Evolutionary conservation across 345 rosid genomes (phyloP), one percentile per base, ranked within the genome.

Genomic region (Rhizophora apiculata): DNA sequence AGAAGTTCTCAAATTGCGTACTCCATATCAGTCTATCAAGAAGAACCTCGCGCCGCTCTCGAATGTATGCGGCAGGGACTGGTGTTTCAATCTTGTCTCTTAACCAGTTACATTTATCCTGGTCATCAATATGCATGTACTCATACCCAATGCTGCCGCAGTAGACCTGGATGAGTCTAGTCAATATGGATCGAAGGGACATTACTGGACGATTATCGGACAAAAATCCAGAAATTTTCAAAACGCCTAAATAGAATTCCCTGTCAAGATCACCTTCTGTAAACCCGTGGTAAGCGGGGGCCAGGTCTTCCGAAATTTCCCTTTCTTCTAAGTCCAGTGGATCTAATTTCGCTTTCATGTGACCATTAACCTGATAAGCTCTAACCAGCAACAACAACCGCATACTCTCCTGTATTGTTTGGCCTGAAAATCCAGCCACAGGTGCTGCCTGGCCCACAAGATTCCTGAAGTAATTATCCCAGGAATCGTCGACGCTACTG

Each of bases 341-440:
- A 13, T 90, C 94, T 61, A 90, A 76, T 75, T 86, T 85, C 0
- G 96, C 90, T 65, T 90, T 90, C 88, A 87, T 86, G 77, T 90
- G 96, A 55, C 96, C 96, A 67, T 83, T 88, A 71, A 88, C 96
- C 79, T 88, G 96, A 64, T 90, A 90, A 76, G 93, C 94, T 73
- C 96, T 85, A 36, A 90, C 89, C 8, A 90, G 81, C 69, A 88
- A 71, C 78, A 90, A 46, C 79, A 90, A 65, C 8, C 96, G 90
- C 96, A 90, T 90, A 68, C 96, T 90, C 76, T 90, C 96, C 75
- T 88, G 92, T 62, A 90, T 90, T 6, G 96, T 88, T 72, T 90
- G 96, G 20, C 94, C 94, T 0, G 96, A 90, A 72, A 90, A 81
- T 31, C 92, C 96, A 52, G 86, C 89, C 9, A 85, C 73, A 1